A percentile compares a stretch with the other conserved stretches of the same genome.
Evolutionary conservation across 2,329 filamentous ascomycete genomes (phyloP).

Genomic region (Mariannaea sp.): DNA sequence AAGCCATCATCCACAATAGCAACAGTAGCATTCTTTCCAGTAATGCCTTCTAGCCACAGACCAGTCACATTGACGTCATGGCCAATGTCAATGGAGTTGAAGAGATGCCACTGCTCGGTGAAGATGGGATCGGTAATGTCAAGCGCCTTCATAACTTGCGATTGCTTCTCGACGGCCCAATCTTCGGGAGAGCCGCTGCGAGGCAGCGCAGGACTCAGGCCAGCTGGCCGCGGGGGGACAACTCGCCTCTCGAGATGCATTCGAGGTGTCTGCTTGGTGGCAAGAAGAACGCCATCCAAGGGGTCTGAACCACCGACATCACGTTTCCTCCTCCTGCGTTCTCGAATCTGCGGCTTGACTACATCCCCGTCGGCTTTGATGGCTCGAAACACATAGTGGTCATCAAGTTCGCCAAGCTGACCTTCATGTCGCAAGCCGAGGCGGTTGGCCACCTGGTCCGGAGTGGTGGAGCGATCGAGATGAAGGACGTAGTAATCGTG

Average conservation of each 20-base stretch:
- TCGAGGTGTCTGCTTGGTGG: conserved; percentile 71
- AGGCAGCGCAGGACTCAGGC: conserved; percentile 9
- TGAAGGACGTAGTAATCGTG: conserved; percentile 96
- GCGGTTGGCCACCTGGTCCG: conserved; percentile 69
- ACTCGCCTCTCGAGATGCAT: conserved; percentile 59
- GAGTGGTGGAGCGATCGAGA: conserved; percentile 68
- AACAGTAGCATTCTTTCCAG: conserved; percentile 84
- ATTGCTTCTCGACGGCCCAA: conserved; percentile 60
- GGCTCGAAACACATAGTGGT: conserved; percentile 87
- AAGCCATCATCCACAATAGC: conserved; percentile 96
- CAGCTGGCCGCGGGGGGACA: conserved; percentile 47
- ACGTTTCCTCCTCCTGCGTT: conserved; percentile 66
- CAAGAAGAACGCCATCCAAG: conserved; percentile 75
- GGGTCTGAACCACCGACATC: conserved; percentile 57
- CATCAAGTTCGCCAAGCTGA: conserved; percentile 73
- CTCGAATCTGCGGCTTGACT: conserved; percentile 58
- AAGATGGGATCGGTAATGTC: conserved; percentile 90
- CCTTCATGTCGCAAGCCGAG: conserved; percentile 84
- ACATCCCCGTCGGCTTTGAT: conserved; percentile 65
- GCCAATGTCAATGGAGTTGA: conserved; percentile 78
- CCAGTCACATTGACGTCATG: conserved; percentile 97
- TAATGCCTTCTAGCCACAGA: conserved; percentile 88
- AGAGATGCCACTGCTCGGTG: conserved; percentile 91
- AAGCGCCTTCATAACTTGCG: conserved; percentile 67
- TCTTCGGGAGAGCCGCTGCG: conserved; percentile 24